These are phyloP conservation scores for Beverwykella pulmonaria DNA, from an alignment of 495 filamentous ascomycete genomes.

Conservation along the genomic window DNA sequence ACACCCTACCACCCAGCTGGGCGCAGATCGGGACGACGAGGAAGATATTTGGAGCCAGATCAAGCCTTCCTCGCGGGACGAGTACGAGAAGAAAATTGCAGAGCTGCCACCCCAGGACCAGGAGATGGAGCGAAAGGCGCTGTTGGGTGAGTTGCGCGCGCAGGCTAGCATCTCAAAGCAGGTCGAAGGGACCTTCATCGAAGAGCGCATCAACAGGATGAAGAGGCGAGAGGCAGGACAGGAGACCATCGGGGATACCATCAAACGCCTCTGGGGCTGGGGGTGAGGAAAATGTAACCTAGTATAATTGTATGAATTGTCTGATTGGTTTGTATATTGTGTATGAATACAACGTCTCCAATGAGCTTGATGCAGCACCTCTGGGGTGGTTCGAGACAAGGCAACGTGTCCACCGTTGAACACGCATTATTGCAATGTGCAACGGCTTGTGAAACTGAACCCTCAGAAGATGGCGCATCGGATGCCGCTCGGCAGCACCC, in stretches of 20 bases:
- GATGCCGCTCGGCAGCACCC: too few species aligned
- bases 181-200: slow-evolving; percentile 35
- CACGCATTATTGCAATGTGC: too few species aligned
- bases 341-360: neutral
- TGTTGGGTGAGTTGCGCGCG: slow-evolving; percentile 42
- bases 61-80: slow-evolving; percentile 32
- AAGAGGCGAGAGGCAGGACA: slow-evolving; percentile 43
- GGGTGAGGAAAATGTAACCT: slow-evolving; percentile 3
- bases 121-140: slow-evolving; percentile 42
- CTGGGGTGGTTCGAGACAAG: too few species aligned
- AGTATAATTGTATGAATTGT: too few species aligned
- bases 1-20: too few species aligned
- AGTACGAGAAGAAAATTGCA: slow-evolving; percentile 40
- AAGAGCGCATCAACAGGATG: slow-evolving; percentile 40
- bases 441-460: too few species aligned
- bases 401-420: too few species aligned
- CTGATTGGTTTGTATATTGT: neutral
- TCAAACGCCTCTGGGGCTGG: slow-evolving; percentile 47
- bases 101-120: slow-evolving; percentile 36
- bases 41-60: slow-evolving; percentile 30
- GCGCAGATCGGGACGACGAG: neutral
- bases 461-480: too few species aligned
- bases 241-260: slow-evolving; percentile 44
- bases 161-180: slow-evolving; percentile 36
- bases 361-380: too few species aligned